These are phyloP conservation scores for Exophiala aquamarina DNA, from an alignment of 2,329 filamentous ascomycete species.

Conservation along the genomic window DNA sequence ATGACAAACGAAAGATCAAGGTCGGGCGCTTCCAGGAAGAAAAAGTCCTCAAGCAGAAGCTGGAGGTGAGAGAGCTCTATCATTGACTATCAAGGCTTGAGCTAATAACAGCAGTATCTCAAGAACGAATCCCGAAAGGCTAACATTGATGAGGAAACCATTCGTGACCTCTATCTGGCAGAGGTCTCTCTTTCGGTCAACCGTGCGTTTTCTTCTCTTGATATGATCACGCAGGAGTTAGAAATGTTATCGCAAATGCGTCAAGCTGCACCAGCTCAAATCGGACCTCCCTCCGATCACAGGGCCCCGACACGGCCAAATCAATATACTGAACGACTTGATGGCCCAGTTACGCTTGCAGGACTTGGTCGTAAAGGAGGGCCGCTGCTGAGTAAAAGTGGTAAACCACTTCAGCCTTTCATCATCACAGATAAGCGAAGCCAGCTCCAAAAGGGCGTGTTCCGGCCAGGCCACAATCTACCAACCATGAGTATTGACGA, in stretches of 20 bases:
- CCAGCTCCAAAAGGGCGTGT: constrained; percentile 76
- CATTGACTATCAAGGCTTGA: too few relatives aligned
- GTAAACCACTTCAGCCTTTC: constrained; percentile 87
- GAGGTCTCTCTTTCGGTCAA: constrained; percentile 73
- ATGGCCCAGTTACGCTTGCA: constrained; percentile 58
- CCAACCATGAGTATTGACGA: constrained; percentile 98
- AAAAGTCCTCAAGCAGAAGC: constrained; percentile 77
- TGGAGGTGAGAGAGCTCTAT: constrained; percentile 64
- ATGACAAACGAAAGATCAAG: constrained; percentile 75
- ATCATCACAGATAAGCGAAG: constrained; percentile 77
- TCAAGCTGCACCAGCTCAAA: constrained; percentile 44
- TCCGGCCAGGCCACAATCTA: constrained; percentile 85
- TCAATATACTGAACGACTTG: constrained; percentile 71
- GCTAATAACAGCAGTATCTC: constrained; percentile 18
- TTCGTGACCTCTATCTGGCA: constrained; percentile 75
- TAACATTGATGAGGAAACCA: constrained; percentile 71
- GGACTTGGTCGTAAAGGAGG: constrained; percentile 55
- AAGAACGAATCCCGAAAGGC: constrained; percentile 21
- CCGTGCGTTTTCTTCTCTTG: constrained; percentile 81
- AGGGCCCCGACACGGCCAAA: constrained; percentile 25
- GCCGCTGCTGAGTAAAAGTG: constrained; percentile 73
- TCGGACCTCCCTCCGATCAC: constrained; percentile 34
- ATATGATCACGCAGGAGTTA: constrained; percentile 79
- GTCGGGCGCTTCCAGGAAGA: constrained; percentile 83
- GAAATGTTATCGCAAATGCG: constrained; percentile 78